Conservation (phyloP, 192 early-diverging fungal genomes). For the Dimargaris xerosporica region DNA sequence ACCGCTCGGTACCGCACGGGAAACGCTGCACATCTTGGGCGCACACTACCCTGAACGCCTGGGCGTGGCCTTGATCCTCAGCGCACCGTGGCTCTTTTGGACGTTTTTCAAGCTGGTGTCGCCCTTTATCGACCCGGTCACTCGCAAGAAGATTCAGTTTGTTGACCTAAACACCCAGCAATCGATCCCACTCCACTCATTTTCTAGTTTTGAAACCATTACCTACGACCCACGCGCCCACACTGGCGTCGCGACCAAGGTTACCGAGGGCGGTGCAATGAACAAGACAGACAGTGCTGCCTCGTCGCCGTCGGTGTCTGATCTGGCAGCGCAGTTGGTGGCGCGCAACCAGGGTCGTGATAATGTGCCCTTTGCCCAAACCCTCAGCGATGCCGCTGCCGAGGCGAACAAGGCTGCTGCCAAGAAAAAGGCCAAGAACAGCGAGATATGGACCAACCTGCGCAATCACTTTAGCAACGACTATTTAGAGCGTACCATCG, state of each 20-base stretch:
- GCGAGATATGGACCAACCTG: constrained; percentile 31
- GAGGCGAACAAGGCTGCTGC: neutral
- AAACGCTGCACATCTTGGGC: constrained; percentile 65
- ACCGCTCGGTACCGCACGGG: constrained; percentile 51
- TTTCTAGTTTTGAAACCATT: too few species aligned
- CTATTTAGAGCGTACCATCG: constrained; percentile 13
- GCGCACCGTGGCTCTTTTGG: constrained; percentile 76
- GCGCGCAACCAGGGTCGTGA: neutral
- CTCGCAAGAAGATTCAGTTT: constrained; percentile 73
- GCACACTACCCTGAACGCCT: constrained; percentile 86
- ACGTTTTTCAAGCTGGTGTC: constrained; percentile 67
- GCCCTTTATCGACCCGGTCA: constrained; percentile 87
- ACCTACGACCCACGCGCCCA: neutral
- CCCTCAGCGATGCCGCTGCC: constrained; percentile 4
- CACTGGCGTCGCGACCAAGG: constrained; percentile 2
- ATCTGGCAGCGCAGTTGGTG: neutral
- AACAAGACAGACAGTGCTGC: constrained; percentile 12
- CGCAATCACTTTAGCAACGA: constrained; percentile 31
- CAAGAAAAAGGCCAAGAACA: neutral
- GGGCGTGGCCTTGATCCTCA: constrained; percentile 48
- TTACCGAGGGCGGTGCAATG: constrained; percentile 9
- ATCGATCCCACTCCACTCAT: neutral
- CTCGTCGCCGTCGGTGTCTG: constrained; percentile 15
- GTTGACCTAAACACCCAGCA: constrained; percentile 42
- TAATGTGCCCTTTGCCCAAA: constrained; percentile 9